Evolutionary conservation across 176 grass and related monocot genomes (phyloP), one percentile per base, ranked within the genome.

Genomic region (Chloris gayana): DNA sequence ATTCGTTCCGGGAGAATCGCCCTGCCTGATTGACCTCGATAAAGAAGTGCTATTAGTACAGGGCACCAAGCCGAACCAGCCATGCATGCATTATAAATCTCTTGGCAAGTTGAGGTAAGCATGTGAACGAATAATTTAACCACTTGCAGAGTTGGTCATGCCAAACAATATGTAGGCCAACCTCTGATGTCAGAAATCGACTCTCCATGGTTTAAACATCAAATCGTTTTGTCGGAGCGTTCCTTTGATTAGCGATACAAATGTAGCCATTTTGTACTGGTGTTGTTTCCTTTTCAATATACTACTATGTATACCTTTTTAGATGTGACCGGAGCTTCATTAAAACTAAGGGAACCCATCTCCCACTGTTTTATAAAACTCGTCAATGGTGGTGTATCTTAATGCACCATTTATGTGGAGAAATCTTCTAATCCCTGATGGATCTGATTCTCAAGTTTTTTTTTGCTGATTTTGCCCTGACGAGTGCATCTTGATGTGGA

Each of bases 101-200:
- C 32, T 21, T 24, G 49, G 21, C 75, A 73, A 79, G 80, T 73
- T 79, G 68, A 69, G 32, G 53, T 26, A 24, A 41, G 18, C 64
- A 61, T 35, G 66, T 64, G 44, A 78, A 35, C 67, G 35, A 49
- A 41, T 79, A 64, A 64, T 37, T 70, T 84, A 74, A 61, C 76
- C 41, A 84, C 15, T 69, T 75, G 17, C 53, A 9, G n/a, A 65
- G 14, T 58, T 19, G 42, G 59, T 38, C 58, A 56, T 42, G 10
- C 18, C 53, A 74, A 49, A 88, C 70, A 32, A 2, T 50, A 80
- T 69, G 46, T 54, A 53, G 13, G 53, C 44, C 76, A 88, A 84
- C 9, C 9, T 62, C 4, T 69, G 31, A 80, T 60, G 81, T 15
- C 35, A 50, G 1, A 25, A 25, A 69, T 58, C 49, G 49, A 24